phyloP scores from a whole-genome alignment of 2,329 filamentous ascomycete species.

The Canariomyces notabilis region DNA sequence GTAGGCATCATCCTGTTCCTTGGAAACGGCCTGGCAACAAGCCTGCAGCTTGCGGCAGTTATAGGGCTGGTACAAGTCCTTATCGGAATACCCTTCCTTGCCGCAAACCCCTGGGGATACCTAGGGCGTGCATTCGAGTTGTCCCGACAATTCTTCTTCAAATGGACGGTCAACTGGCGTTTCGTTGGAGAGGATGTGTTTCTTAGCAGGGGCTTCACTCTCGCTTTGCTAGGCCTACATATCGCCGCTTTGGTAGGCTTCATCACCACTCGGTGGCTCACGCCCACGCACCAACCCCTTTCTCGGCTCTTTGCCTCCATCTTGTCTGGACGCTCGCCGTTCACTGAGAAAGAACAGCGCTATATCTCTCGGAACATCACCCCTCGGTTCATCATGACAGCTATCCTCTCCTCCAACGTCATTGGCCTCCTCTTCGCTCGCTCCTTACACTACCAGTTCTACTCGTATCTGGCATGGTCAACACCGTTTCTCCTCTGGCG shows the following conservation, averaged over 20 bases:
- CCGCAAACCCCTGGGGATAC: conserved; percentile 64
- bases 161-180: conserved; percentile 99
- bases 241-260: conserved; percentile 62
- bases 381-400: conserved; percentile 69
- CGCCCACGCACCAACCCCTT: conserved; percentile 57
- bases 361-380: conserved; percentile 56
- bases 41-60: conserved; percentile 63
- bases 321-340: conserved; percentile 40
- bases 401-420: conserved; percentile 68
- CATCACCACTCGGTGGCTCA: conserved; percentile 64
- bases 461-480: conserved; percentile 83
- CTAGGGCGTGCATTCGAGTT: conserved; percentile 82
- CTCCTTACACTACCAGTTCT: conserved; percentile 93
- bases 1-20: conserved; percentile 73
- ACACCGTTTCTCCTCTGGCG: conserved; percentile 85
- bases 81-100: conserved; percentile 62
- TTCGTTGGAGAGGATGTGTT: conserved; percentile 85
- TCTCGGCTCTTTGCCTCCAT: conserved; percentile 47
- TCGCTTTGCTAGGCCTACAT: conserved; percentile 62
- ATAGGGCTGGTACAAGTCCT: conserved; percentile 74
- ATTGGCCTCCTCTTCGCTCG: conserved; percentile 82
- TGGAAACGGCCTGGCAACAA: conserved; percentile 59
- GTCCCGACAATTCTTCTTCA: conserved; percentile 85
- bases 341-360: conserved; percentile 48
- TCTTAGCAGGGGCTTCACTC: conserved; percentile 62